phyloP scores from a whole-genome alignment of 139 green algal genomes.

The Edaphochlamys debaryana region DNA sequence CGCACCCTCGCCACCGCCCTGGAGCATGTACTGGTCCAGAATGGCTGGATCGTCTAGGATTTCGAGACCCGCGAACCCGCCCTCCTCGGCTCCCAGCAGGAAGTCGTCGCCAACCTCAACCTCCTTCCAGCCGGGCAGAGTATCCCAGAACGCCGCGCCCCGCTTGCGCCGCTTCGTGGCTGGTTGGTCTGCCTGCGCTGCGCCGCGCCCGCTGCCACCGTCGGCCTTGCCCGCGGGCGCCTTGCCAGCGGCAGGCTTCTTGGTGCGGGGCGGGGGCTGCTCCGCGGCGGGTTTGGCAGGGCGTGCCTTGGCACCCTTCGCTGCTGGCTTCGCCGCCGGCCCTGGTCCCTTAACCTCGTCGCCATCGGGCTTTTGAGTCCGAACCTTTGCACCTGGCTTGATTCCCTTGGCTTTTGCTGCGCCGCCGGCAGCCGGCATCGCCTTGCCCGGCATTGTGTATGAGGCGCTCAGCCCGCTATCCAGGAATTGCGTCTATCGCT shows the following conservation, averaged over 20 bases:
- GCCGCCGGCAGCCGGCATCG: too few species aligned
- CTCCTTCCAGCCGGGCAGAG: slow-evolving; percentile 61
- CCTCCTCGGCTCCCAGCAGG: slow-evolving; percentile 77
- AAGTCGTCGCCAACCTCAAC: slow-evolving; percentile 73
- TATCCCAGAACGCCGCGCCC: slow-evolving; percentile 29
- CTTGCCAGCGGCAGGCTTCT: neutral
- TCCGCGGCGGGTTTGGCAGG: neutral
- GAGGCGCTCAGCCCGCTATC: too few species aligned
- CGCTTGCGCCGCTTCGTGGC: too few species aligned
- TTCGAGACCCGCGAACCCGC: slow-evolving; percentile 84
- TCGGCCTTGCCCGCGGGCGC: neutral
- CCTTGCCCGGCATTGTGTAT: too few species aligned
- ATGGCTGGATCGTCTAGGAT: slow-evolving; percentile 62
- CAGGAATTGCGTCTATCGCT: too few species aligned
- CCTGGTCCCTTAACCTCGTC: too few species aligned
- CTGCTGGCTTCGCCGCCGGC: neutral
- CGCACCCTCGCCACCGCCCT: neutral
- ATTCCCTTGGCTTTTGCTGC: too few species aligned
- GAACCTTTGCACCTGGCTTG: too few species aligned
- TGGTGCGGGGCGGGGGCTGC: neutral
- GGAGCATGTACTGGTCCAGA: slow-evolving; percentile 38
- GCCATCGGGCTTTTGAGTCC: too few species aligned
- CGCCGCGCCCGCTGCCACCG: neutral
- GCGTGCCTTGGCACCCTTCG: neutral
- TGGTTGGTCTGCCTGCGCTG: too few species aligned